Evolutionary conservation across 2,329 filamentous ascomycete species (phyloP), one percentile per base, ranked within the genome.

Genomic region (Penicillium occitanis): DNA sequence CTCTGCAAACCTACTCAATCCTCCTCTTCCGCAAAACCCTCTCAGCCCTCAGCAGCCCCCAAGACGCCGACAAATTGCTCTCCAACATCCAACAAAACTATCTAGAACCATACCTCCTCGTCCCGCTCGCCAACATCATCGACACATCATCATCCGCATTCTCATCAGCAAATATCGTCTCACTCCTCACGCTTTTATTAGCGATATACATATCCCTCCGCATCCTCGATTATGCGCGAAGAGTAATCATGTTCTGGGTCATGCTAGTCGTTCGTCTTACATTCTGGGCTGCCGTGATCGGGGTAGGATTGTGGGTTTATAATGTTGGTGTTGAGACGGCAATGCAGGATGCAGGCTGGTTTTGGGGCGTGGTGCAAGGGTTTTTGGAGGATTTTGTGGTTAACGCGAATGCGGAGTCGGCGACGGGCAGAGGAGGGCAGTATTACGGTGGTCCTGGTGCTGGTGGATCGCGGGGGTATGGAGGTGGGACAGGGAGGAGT

Each of bases 161-260:
- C 28, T 72, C 73, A 19, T 74, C 74, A 63, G 74, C 77, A 0
- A 76, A 80, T 63, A 69, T 81, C 35, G 51, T 75, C 53, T 76
- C 77, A 13, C 69, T 80, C 22, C 61, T 79, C 7, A 66, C 88
- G 8, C 80, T 91, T 3, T 78, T 89, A 53, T 70, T 88, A 35
- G 79, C 88, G 64, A 77, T 94, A 61, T 82, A 92, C 74, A 75
- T 93, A 65, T 84, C 83, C 13, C 78, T 89, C 67, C 86, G 87
- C 69, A 81, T 95, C 50, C 79, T 89, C 69, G 85, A 89, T 75
- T 90, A 90, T 80, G 81, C 92, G 19, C 87, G 88, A 68, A 86
- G 91, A 67, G 80, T 92, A 22, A 83, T 96, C 66, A 81, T 92
- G 73, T 96, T 89, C 81, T 92, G 92, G 87, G 86, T 92, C 62